Evolutionary conservation across 768 basidiomycete genomes (phyloP).

Genomic region (Boletus reticuloceps): DNA sequence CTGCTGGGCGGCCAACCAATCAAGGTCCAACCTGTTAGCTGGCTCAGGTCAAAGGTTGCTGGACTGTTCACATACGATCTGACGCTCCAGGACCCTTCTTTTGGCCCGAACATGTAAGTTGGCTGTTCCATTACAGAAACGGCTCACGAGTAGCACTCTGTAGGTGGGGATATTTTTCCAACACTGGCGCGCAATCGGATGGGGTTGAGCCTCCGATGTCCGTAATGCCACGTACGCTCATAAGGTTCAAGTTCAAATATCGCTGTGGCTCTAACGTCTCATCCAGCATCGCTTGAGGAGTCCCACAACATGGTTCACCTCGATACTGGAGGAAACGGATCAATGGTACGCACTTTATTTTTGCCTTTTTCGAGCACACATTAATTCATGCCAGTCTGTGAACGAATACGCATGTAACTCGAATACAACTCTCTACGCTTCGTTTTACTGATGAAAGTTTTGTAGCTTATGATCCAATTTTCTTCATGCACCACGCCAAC

Average conservation of each 20-base stretch:
- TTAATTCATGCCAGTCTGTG: not conserved
- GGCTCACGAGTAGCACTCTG: not conserved
- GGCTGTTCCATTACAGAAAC: not conserved
- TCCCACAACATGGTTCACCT: slow-evolving; percentile 17
- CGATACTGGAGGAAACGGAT: slow-evolving; percentile 12
- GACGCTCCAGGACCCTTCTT: slow-evolving; percentile 6
- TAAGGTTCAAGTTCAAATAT: not conserved
- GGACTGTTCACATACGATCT: slow-evolving; percentile 16
- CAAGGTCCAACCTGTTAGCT: not conserved
- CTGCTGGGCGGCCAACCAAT: not conserved
- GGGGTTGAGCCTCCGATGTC: slow-evolving; percentile 1
- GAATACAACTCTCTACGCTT: not conserved
- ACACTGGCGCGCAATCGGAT: not conserved
- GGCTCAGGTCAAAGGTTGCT: slow-evolving; percentile 18
- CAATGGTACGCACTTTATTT: slow-evolving; percentile 5
- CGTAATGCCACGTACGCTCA: not conserved
- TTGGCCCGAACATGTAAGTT: slow-evolving; percentile 13
- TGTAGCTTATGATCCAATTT: slow-evolving; percentile 18
- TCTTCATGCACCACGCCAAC: slow-evolving; percentile 19
- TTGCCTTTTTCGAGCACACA: not conserved
- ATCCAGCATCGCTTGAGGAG: slow-evolving; percentile 15
- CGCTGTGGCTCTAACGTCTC: not conserved
- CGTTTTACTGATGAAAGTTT: not conserved
- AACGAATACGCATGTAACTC: slow-evolving; percentile 20
- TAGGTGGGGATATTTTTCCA: slow-evolving; percentile 15